Base-by-base conservation (phyloP, 2,329 filamentous ascomycete genomes). In the Fusarium sp. region DNA sequence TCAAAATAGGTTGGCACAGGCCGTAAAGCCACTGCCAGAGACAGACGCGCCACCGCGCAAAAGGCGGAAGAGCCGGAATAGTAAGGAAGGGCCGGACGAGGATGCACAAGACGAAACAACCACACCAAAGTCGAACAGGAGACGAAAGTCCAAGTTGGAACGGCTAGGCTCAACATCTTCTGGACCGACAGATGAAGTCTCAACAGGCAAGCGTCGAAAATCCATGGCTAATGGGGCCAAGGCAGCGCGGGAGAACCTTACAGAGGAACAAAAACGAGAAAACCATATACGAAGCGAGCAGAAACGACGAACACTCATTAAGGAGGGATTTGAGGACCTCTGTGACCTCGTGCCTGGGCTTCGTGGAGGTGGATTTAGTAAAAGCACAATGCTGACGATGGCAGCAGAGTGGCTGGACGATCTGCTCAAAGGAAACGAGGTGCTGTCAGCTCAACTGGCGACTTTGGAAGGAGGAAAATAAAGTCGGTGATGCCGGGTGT, bases 221-320 rank as follows among this genome's bases (percentile, higher is more conserved):
- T 89, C 88, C 2, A 81, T 79, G 8, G 80, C 78, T 6, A 83
- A 79, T 43, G 81, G 75, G 11, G 73, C 81, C 20, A 91, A 91
- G 76, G 67, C 84, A 3, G 79, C 86, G 4, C 84, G 93, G 30
- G 92, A 92, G 79, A 97, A 97, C 76, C 90, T 97, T 5, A 90
- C 91, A 0, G 93, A 96, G 75, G 91, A 93, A 69, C 93, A 97
- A 82, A 97, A 96, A 82, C 88, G 94, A 54, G 92, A 92, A 78
- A 97, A 98, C 76, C 94, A 97, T 79, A 97, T 97, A 73, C 88
- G 92, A 62, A 97, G 94, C 62, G 95, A 97, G 80, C 94, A 97
- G 83, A 97, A 97, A 82, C 89, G 95, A 37, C 88, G 95, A 57
- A 94, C 94, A 30, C 86, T 95, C 56, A 96, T 96, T 78, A 93